Percentiles rank a stretch among this genome's conserved stretches.
Evolutionary conservation across 2,329 filamentous ascomycete species (phyloP).

Genomic region (Aspergillus persii): DNA sequence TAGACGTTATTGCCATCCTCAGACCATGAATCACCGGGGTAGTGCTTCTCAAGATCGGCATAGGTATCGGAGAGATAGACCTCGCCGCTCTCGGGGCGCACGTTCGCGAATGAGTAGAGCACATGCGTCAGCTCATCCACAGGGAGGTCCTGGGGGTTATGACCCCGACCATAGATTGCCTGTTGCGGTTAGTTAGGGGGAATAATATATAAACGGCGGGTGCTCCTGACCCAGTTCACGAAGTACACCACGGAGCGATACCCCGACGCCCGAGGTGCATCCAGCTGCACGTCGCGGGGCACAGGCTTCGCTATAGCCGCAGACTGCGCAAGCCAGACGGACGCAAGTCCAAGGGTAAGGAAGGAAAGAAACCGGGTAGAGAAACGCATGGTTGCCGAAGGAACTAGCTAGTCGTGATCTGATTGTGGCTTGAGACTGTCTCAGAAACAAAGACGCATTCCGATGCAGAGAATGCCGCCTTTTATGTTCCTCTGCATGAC

Average conservation of each 20-base stretch:
- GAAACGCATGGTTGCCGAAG: not conserved
- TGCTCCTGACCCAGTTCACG: constrained; percentile 43
- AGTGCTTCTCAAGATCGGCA: constrained; percentile 68
- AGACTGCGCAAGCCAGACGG: not conserved
- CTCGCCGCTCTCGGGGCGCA: constrained; percentile 74
- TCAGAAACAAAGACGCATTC: not conserved
- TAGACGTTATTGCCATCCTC: constrained; percentile 71
- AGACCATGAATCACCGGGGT: constrained; percentile 63
- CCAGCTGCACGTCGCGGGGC: not conserved
- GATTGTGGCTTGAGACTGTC: not conserved
- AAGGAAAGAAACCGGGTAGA: not conserved
- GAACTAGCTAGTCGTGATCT: not conserved
- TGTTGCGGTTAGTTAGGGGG: constrained; percentile 17
- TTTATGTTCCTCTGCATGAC: not conserved
- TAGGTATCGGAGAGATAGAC: constrained; percentile 71
- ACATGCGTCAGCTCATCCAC: constrained; percentile 81
- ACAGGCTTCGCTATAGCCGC: not conserved
- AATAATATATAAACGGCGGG: not conserved
- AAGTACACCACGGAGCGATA: constrained; percentile 44
- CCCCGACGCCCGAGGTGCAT: constrained; percentile 1
- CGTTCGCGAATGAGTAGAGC: constrained; percentile 88
- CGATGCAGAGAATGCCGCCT: not conserved
- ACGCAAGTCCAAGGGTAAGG: not conserved
- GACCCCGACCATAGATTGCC: constrained; percentile 84
- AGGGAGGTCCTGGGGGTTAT: constrained; percentile 80